Conservation (phyloP, 768 basidiomycete genomes). For the Rhodotorula sphaerocarpa region DNA sequence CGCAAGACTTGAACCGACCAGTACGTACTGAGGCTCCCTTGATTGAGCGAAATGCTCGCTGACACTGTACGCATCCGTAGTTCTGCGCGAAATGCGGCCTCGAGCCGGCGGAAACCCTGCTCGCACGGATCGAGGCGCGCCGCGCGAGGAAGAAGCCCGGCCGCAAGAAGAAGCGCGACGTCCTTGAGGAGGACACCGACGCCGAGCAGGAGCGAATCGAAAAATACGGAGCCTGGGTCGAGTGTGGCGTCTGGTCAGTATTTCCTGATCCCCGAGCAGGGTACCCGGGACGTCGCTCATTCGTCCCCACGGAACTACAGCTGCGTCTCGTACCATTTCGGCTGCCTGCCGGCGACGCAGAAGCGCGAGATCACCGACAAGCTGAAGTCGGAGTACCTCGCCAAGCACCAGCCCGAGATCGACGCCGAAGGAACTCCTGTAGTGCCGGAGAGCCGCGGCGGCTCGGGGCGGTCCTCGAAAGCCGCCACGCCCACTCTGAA, state of each 20-base stretch:
- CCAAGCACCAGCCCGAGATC: not conserved
- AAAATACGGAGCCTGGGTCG: slow-evolving; percentile 33
- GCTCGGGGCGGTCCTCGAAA: not conserved
- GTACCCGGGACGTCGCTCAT: not conserved
- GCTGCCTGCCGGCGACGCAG: slow-evolving; percentile 16
- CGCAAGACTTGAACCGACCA: slow-evolving; percentile 13
- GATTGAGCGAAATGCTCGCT: too few relatives aligned
- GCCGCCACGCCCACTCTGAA: not conserved
- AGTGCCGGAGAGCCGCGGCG: not conserved
- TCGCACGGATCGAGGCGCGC: not conserved
- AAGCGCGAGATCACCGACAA: slow-evolving; percentile 10
- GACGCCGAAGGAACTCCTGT: not conserved
- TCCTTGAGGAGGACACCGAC: slow-evolving; percentile 22
- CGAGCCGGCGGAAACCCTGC: not conserved
- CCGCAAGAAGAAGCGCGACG: not conserved
- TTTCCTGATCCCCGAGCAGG: not conserved
- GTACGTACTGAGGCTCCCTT: too few relatives aligned
- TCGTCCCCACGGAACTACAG: slow-evolving; percentile 1
- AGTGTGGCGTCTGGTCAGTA: slow-evolving; percentile 31
- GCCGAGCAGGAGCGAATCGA: slow-evolving; percentile 8
- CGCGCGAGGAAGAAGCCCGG: slow-evolving; percentile 9
- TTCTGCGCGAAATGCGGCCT: slow-evolving; percentile 9
- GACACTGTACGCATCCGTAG: not conserved
- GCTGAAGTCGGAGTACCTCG: slow-evolving; percentile 22
- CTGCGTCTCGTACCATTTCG: slow-evolving; percentile 19